Base-by-base conservation (phyloP, 306 rosid species). In the Quercus glauca region DNA sequence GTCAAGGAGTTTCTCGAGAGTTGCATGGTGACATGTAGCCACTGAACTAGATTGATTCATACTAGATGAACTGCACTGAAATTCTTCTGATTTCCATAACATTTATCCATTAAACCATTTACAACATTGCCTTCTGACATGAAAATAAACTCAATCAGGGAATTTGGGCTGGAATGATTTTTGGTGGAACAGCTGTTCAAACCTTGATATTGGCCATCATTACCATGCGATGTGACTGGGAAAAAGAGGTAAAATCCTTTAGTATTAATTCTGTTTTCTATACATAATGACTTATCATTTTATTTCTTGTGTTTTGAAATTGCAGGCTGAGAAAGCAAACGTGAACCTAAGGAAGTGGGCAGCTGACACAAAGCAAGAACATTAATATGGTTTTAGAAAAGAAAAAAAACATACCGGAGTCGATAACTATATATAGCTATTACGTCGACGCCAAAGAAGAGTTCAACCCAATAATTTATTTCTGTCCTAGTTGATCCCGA, bases 111-210 rank as follows among this genome's bases (percentile, higher is more conserved):
- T 49, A 49, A 49, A 17, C 15, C 5, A 0, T 49, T 3, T 3
- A 49, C 53, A 12, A 49, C 53, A 12, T 49, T 49, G 53, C 53
- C 53, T 49, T 49, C 17, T 49, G 53, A 49, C 53, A 12, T 49
- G 29, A 37, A 12, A 74, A 69, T 74, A 55, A 55, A 70, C n/a
- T 33, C 2, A 15, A 60, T 21, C 70, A 89, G 93, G 97, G 92
- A 51, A 83, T 90, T 23, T 92, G 95, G 93, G 92, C 83, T 0
- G 92, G 95, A 55, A 80, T 92, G 89, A 87, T 90, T 6, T 87
- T 87, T 60, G 93, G 97, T 4, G 95, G 95, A 73, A 88, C 93
- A 2, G 88, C 89, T 17, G 33, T 78, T 35, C 97, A 92, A 58
- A 90, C 94, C 1, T 43, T 89, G 87, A 77, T 92, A 55, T 75